phyloP scores from a whole-genome alignment of 257 asterid species.

The Solanum lycopersicoides region DNA sequence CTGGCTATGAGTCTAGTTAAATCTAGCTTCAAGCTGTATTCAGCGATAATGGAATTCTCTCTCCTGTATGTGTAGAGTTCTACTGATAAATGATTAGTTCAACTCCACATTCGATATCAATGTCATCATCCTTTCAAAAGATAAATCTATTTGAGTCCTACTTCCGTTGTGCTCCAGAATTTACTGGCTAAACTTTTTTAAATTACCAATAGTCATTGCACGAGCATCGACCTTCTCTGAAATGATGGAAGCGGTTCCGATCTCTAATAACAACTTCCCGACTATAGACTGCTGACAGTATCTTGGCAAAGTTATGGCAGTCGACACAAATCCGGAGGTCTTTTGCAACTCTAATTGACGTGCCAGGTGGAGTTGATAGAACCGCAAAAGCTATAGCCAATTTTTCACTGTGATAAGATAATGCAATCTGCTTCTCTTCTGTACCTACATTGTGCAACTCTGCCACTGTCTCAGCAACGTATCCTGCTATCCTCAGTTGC shows the following conservation, averaged over 20 bases:
- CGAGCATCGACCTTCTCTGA: constrained; percentile 58
- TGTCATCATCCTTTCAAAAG: background rate
- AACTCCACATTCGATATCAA: background rate
- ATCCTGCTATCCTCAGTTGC: constrained; percentile 79
- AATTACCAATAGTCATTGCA: constrained; percentile 72
- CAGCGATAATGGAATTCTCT: background rate
- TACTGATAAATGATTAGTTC: background rate
- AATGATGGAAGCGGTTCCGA: constrained; percentile 66
- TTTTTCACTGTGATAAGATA: constrained; percentile 83
- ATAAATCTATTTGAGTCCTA: background rate
- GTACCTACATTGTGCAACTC: constrained; percentile 28
- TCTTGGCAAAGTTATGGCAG: constrained; percentile 68
- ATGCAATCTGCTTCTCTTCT: constrained; percentile 9
- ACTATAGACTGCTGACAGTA: constrained; percentile 55
- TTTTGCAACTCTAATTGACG: constrained; percentile 66
- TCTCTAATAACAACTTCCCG: constrained; percentile 66
- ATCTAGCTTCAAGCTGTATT: background rate
- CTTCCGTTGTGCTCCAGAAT: background rate
- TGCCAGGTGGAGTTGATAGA: constrained; percentile 70
- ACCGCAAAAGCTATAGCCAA: constrained; percentile 79
- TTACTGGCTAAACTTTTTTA: background rate
- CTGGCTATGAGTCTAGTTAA: background rate
- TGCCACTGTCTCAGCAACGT: constrained; percentile 43
- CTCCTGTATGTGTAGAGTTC: background rate
- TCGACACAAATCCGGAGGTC: constrained; percentile 61